Percentiles rank a stretch among this genome's conserved stretches.
Evolutionary conservation across 352 stramenopile species (phyloP).

Genomic region (Detonula confervacea): DNA sequence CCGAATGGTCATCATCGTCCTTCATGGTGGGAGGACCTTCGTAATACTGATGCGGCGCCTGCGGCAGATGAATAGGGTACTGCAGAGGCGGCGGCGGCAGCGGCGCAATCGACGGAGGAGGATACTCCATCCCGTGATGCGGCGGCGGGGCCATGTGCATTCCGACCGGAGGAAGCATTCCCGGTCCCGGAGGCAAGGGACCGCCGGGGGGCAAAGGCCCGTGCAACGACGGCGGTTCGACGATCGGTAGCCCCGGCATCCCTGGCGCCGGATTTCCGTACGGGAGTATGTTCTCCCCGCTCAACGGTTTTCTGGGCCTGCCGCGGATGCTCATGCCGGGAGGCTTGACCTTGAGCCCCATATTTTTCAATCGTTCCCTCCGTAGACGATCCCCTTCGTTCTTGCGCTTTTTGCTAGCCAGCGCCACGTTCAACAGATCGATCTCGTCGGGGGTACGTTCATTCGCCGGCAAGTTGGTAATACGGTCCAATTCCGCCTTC

Average conservation of each 20-base stretch:
- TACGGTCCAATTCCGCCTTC: conserved; percentile 58
- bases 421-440: conserved; percentile 35
- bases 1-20: background rate
- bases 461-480: conserved; percentile 50
- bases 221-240: no score
- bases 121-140: no score
- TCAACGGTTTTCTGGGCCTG: conserved; percentile 21
- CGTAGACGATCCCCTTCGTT: conserved; percentile 74
- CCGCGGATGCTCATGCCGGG: conserved; percentile 42
- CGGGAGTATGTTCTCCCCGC: conserved; percentile 7
- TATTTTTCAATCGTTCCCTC: conserved; percentile 60
- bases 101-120: no score
- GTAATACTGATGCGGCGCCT: background rate
- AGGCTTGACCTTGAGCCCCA: conserved; percentile 47
- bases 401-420: conserved; percentile 58
- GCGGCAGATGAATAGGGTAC: background rate
- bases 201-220: no score
- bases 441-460: conserved; percentile 58
- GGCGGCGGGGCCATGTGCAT: background rate
- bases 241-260: no score
- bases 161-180: background rate
- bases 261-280: background rate
- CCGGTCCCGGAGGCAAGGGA: background rate
- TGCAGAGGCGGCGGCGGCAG: background rate
- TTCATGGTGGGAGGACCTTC: conserved; percentile 1